Evolutionary conservation across 2,329 filamentous ascomycete genomes (phyloP).

Genomic region (Venturia nashicola): DNA sequence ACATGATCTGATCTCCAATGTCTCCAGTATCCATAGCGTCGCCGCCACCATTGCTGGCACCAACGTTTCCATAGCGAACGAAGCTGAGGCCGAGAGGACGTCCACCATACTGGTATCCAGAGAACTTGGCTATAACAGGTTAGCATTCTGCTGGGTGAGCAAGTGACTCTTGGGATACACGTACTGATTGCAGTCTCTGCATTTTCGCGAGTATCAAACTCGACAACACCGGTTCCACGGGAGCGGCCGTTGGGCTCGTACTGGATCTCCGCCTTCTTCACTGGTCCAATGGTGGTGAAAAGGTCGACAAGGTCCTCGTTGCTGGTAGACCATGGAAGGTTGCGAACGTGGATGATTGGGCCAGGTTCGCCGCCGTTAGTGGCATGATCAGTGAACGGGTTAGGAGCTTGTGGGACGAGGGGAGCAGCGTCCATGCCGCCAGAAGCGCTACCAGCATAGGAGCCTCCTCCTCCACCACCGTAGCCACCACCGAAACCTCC

Average conservation of each 20-base stretch:
- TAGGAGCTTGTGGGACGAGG: slow-evolving; percentile 46
- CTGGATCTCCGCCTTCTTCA: slow-evolving; percentile 97
- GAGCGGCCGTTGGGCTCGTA: slow-evolving; percentile 95
- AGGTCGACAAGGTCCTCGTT: slow-evolving; percentile 95
- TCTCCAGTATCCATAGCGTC: slow-evolving; percentile 72
- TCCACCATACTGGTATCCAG: slow-evolving; percentile 92
- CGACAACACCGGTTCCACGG: slow-evolving; percentile 89
- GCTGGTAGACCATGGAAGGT: slow-evolving; percentile 96
- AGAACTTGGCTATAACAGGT: slow-evolving; percentile 64
- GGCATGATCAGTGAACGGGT: slow-evolving; percentile 88
- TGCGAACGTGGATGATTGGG: slow-evolving; percentile 87
- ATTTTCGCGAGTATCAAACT: slow-evolving; percentile 72
- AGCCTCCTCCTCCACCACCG: slow-evolving; percentile 29
- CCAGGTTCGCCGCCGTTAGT: slow-evolving; percentile 75
- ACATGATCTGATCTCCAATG: slow-evolving; percentile 86
- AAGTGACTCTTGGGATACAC: slow-evolving; percentile 29
- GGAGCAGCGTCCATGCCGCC: slow-evolving; percentile 20
- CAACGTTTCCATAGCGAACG: slow-evolving; percentile 76
- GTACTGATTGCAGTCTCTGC: slow-evolving; percentile 71
- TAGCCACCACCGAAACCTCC: slow-evolving; percentile 24
- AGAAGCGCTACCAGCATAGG: slow-evolving; percentile 21
- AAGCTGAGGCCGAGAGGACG: slow-evolving; percentile 86
- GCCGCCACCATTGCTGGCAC: slow-evolving; percentile 37
- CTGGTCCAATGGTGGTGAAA: slow-evolving; percentile 95
- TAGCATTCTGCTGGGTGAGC: slow-evolving; percentile 18